Conservation (phyloP, 2,329 filamentous ascomycete species). For the Trichoderma guizhouense region DNA sequence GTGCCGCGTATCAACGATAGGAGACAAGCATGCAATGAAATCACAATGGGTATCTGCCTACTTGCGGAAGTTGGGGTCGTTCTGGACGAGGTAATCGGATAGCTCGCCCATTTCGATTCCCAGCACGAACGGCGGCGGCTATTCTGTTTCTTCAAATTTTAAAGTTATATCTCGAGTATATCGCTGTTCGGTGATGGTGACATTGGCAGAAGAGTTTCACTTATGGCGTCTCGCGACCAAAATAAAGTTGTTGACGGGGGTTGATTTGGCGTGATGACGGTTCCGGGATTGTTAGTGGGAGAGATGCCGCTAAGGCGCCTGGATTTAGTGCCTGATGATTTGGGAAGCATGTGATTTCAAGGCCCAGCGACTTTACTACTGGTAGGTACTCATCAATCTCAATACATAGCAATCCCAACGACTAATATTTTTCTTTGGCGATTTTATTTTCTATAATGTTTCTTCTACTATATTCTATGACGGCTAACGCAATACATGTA, state of each 20-base stretch:
- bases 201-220: neutral
- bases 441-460: neutral
- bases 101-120: slow-evolving; percentile 58
- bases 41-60: slow-evolving; percentile 28
- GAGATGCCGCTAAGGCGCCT: neutral
- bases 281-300: neutral
- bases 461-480: too few relatives aligned
- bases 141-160: neutral
- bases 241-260: neutral
- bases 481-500: neutral
- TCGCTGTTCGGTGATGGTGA: neutral
- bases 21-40: neutral
- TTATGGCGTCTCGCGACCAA: neutral
- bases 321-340: slow-evolving; percentile 3
- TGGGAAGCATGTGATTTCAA: neutral
- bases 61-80: slow-evolving; percentile 61
- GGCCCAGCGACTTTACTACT: neutral
- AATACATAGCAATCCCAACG: neutral
- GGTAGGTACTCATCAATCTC: neutral
- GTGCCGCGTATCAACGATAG: neutral
- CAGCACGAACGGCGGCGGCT: neutral
- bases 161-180: neutral
- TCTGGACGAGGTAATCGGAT: slow-evolving; percentile 60
- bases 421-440: neutral
- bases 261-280: neutral